Base-by-base conservation (phyloP, 2,329 filamentous ascomycete genomes). In the Monosporascus sp. region DNA sequence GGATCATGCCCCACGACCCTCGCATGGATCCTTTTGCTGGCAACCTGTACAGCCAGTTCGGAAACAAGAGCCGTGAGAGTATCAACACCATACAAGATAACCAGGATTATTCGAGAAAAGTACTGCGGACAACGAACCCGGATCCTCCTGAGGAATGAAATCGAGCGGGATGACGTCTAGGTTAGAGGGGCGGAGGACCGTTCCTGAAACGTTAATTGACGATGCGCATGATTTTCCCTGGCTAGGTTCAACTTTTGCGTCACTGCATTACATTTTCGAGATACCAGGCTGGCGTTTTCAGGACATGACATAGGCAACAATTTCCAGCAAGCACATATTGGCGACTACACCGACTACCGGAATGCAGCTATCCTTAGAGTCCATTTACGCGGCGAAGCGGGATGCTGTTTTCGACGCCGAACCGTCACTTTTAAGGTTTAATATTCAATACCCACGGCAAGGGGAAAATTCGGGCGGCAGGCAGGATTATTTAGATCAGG, bases 41-140 rank as follows among this genome's bases (percentile, higher is more conserved):
- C 37, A 78, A 77, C 18, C 70, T 85, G 14, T 86, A 85, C 64
- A 71, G 73, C 44, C 74, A 79, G 18, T 70, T 71, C 45, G 73
- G 74, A 25, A 83, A 77, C 60, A 79, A 79, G 65, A 86, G 82
- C 60, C 77, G 78, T 56, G 83, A 86, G 65, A 86, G 82, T 63
- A 70, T 87, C 63, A 81, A 81, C 59, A 86, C 83, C 1, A 69
- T 87, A 5, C 79, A 79, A 53, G 83, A 87, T 63, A 81, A 86
- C 56, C 81, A 83, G 54, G 83, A 87, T 59, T 87, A 87, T 63
- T 86, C 83, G 39, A 74, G 83, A 57, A 74, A 78, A 61, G 80
- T 86, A 7, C 72, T 87, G n/a, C 75, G 83, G 58, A 82, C 82
- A 8, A 82, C 75, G 31, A 87, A 87, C 61, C 82, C 83, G 3